Conservation (phyloP, 306 rosid genomes). For the Vigna mungo region DNA sequence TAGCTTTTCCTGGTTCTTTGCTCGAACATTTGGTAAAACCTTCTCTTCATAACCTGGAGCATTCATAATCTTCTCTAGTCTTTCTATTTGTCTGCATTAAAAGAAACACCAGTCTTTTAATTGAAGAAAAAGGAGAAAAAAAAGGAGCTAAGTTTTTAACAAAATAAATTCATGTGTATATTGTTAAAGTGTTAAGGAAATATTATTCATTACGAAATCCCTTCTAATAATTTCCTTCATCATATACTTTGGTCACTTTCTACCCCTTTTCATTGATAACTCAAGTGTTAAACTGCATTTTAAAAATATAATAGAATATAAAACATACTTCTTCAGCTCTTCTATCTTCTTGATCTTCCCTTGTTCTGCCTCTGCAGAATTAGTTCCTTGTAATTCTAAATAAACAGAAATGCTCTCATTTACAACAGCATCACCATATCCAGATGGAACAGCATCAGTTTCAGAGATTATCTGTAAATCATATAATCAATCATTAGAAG, state of each 20-base stretch:
- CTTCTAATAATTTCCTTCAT: neutral
- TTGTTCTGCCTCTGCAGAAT: constrained; percentile 50
- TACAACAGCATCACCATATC: constrained; percentile 50
- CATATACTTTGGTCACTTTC: neutral
- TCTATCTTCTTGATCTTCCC: constrained; percentile 59
- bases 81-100: constrained; percentile 67
- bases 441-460: constrained; percentile 47
- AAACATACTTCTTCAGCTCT: constrained; percentile 53
- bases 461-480: constrained; percentile 51
- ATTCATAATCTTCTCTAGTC: constrained; percentile 61
- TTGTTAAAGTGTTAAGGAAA: neutral
- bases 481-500: constrained; percentile 27
- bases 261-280: neutral
- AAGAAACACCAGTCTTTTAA: constrained; percentile 18
- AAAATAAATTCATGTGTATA: constrained; percentile 5
- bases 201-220: neutral
- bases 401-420: constrained; percentile 59
- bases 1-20: constrained; percentile 66
- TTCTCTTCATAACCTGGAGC: constrained; percentile 82
- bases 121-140: neutral
- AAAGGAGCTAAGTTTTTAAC: neutral
- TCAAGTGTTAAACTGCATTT: constrained; percentile 27
- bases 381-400: constrained; percentile 52
- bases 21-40: constrained; percentile 61
- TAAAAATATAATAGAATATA: constrained; percentile 6